These are phyloP conservation scores for Thoreauomyces humboldtii DNA, from an alignment of 192 early-diverging fungal species.

Conservation along the genomic window DNA sequence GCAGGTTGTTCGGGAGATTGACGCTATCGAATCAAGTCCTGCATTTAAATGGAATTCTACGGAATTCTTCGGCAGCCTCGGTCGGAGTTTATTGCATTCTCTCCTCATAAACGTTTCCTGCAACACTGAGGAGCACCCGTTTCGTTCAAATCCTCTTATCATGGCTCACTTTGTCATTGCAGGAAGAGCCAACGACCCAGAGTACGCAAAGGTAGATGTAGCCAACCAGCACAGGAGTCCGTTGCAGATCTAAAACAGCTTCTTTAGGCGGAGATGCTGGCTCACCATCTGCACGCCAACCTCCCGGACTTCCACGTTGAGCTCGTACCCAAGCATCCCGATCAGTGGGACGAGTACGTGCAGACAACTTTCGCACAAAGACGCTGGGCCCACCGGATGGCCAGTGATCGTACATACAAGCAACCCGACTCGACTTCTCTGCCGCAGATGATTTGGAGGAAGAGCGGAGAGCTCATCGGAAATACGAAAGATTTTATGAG, in stretches of 20 bases:
- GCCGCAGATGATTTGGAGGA: constrained; percentile 15
- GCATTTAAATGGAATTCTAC: too few species aligned
- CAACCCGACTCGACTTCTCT: constrained; percentile 2
- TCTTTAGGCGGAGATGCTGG: constrained; percentile 18
- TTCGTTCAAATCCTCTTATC: too few species aligned
- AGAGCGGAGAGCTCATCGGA: constrained; percentile 29
- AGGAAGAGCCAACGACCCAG: constrained; percentile 17
- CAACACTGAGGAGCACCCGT: too few species aligned
- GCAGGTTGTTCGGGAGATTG: too few species aligned
- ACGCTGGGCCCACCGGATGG: constrained; percentile 16
- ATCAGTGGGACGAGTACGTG: constrained; percentile 4
- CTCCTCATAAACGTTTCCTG: too few species aligned
- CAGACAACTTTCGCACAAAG: neutral
- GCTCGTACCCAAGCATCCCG: constrained; percentile 7
- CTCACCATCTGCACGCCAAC: constrained; percentile 22
- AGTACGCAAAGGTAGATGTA: constrained; percentile 21
- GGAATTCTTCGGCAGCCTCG: too few species aligned
- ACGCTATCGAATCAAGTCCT: too few species aligned
- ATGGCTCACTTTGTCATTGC: constrained; percentile 31
- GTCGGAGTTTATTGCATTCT: too few species aligned
- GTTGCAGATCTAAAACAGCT: too few species aligned
- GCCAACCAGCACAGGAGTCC: too few species aligned
- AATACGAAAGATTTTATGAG: constrained; percentile 12
- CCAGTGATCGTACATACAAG: constrained; percentile 18
- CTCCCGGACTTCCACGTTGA: constrained; percentile 21